phyloP scores from a whole-genome alignment of 176 grass and related monocot genomes.

The Tillandsia leiboldiana region DNA sequence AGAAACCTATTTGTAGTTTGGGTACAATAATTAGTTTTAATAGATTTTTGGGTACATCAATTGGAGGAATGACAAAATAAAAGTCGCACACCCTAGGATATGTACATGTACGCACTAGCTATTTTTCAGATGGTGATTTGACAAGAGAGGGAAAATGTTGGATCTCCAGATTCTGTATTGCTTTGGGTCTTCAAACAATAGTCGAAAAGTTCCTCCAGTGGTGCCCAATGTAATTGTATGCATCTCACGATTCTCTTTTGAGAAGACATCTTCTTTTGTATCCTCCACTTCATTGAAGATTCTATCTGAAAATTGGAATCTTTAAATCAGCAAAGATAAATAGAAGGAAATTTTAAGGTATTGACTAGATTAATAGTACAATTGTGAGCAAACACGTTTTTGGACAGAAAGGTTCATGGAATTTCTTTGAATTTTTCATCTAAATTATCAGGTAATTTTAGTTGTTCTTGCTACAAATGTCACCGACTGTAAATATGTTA shows the following conservation, averaged over 20 bases:
- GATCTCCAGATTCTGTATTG: constrained; percentile 70
- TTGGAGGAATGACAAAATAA: background rate
- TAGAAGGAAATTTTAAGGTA: background rate
- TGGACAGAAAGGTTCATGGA: too few species aligned
- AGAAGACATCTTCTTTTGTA: constrained; percentile 23
- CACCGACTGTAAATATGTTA: too few species aligned
- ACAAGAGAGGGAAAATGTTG: constrained; percentile 46
- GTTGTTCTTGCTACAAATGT: too few species aligned
- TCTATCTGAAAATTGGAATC: constrained; percentile 41
- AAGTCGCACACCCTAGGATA: background rate
- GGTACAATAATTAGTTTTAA: too few species aligned
- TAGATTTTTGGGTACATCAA: background rate
- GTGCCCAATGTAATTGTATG: constrained; percentile 43
- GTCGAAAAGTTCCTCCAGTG: constrained; percentile 36
- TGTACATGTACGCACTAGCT: background rate
- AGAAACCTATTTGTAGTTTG: too few species aligned
- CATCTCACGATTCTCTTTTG: constrained; percentile 24
- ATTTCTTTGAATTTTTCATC: too few species aligned
- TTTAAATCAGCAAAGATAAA: background rate
- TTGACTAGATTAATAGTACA: too few species aligned
- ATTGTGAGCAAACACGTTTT: too few species aligned
- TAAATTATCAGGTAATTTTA: too few species aligned
- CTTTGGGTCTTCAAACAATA: constrained; percentile 61
- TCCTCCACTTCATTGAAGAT: constrained; percentile 29
- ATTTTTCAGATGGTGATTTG: constrained; percentile 24